These are phyloP conservation scores for Citrus inodora DNA, from an alignment of 345 rosid species.

Conservation along the genomic window DNA sequence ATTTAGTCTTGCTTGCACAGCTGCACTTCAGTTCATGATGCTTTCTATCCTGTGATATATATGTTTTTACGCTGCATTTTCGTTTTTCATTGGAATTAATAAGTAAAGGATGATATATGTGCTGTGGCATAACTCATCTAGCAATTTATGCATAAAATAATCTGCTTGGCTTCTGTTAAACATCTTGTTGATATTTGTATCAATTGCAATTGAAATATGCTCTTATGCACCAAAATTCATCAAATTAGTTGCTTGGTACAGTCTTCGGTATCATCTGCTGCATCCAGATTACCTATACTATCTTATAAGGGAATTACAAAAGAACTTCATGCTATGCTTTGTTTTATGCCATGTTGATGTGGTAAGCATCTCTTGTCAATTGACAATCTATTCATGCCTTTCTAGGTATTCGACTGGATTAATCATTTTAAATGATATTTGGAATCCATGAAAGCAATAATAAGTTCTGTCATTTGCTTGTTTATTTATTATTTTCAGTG, in stretches of 20 bases:
- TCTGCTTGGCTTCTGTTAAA: background rate
- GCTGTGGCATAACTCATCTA: background rate
- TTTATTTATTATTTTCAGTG: background rate
- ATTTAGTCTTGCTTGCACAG: background rate
- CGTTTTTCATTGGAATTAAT: background rate
- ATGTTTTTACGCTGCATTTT: background rate
- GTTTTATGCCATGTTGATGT: conserved; percentile 92
- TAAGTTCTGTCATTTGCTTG: background rate
- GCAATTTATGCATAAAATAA: background rate
- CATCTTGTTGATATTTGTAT: background rate
- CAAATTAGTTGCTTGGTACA: conserved; percentile 28
- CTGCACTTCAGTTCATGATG: background rate
- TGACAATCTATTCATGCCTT: background rate
- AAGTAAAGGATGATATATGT: background rate
- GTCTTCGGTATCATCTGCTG: conserved; percentile 87
- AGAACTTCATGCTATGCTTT: conserved; percentile 75
- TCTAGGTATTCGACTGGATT: background rate
- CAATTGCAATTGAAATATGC: background rate
- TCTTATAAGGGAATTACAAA: conserved; percentile 85
- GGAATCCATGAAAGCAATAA: background rate
- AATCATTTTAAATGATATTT: background rate
- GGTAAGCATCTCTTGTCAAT: conserved; percentile 37
- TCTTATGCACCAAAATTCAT: background rate
- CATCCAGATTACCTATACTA: conserved; percentile 89
- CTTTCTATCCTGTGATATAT: background rate